Evolutionary conservation across 2,329 filamentous ascomycete species (phyloP), one percentile per base, ranked within the genome.

Genomic region (Paecilomyces sp.): DNA sequence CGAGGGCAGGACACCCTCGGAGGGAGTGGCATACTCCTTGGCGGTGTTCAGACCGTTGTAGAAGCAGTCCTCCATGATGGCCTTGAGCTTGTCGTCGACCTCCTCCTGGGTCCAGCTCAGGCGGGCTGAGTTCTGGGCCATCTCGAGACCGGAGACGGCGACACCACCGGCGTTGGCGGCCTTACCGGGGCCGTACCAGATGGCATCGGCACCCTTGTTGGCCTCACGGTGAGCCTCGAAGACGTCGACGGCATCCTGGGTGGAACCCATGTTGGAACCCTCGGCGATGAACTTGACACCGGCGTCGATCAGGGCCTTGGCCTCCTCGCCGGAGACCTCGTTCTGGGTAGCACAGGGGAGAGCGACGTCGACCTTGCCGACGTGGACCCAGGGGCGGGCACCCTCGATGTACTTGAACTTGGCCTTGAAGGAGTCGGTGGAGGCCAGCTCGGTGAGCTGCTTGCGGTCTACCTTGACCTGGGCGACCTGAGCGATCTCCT

Each of bases 201-300:
- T 87, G 62, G 90, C 86, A 6, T 79, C 74, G 57, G 78, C 77
- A 65, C 85, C 86, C 81, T 91, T 86, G 74, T 85, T 85, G 57
- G 69, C 66, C 74, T 81, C 75, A 70, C 82, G 86, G 68, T 92
- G 85, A 70, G 87, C 81, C 85, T 97, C 93, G 75, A 97, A 97
- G 66, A 91, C 81, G 71, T 96, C 90, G 71, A 99, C 97, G 67
- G 93, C 93, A 66, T 90, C 92, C 79, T 94, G 91, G 34, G 92
- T 97, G 83, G 92, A 97, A 65, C 94, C 94, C 94, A 99, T 97
- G 86, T 97, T 97, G 79, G 89, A 94, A 60, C 94, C 94, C 81
- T 99, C 94, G 60, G 94, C 94, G 66, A 97, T 88, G 81, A 91
- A 95, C 75, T 88, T 86, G 72, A 84, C 85, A 67, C 93, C 93